A percentile compares a stretch with the other conserved stretches of the same genome.
Evolutionary conservation across 768 basidiomycete genomes (phyloP).

Genomic region (Xanthoconium stramineum): DNA sequence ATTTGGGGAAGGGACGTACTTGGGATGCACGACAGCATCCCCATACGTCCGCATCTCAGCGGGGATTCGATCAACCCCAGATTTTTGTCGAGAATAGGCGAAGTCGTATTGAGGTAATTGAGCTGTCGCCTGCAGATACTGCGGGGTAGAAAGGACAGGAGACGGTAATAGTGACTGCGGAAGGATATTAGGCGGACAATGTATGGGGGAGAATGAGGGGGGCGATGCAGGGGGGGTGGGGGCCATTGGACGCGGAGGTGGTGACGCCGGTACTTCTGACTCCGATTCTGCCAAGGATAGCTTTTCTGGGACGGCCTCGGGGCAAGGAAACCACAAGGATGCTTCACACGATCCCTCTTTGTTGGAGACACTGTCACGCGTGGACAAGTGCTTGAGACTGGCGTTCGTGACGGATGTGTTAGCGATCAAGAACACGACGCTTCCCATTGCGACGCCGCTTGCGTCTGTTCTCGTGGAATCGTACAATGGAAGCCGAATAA

Average conservation of each 20-base stretch:
- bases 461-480: slow-evolving; percentile 29
- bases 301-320: slow-evolving; percentile 24
- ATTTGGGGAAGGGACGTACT: slow-evolving; percentile 16
- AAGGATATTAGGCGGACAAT: slow-evolving; percentile 13
- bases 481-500: slow-evolving; percentile 32
- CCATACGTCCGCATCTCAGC: slow-evolving; percentile 7
- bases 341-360: slow-evolving; percentile 8
- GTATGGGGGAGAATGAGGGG: slow-evolving; percentile 10
- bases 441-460: slow-evolving; percentile 27
- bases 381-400: slow-evolving; percentile 8
- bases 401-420: slow-evolving; percentile 15
- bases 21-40: slow-evolving; percentile 18
- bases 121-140: slow-evolving; percentile 19
- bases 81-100: slow-evolving; percentile 20
- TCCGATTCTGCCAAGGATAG: slow-evolving; percentile 16
- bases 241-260: slow-evolving; percentile 17
- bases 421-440: slow-evolving; percentile 25
- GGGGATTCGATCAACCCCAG: slow-evolving; percentile 30
- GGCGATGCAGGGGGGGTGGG: slow-evolving; percentile 18
- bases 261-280: slow-evolving; percentile 19
- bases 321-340: slow-evolving; percentile 14
- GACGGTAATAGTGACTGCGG: slow-evolving; percentile 15
- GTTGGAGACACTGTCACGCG: slow-evolving; percentile 21
- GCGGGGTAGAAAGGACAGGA: slow-evolving; percentile 21
- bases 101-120: slow-evolving; percentile 29